phyloP scores from a whole-genome alignment of 441 rosid species.

The Biscutella laevigata region DNA sequence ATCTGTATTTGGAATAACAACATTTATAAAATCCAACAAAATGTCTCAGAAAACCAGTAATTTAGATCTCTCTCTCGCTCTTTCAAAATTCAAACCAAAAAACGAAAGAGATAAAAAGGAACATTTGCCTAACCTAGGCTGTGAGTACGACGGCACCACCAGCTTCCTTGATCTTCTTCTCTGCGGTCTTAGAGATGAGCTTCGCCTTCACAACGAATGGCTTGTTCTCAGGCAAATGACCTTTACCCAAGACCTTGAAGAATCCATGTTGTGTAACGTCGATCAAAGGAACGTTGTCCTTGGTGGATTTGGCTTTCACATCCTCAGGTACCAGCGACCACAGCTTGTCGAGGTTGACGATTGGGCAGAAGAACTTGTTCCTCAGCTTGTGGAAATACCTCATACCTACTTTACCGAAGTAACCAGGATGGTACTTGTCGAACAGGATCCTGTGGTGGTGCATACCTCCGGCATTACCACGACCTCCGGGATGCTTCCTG shows the following conservation, averaged over 20 bases:
- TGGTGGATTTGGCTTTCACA: constrained; percentile 46
- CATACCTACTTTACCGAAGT: constrained; percentile 85
- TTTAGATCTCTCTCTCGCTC: too few relatives aligned
- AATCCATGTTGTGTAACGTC: constrained; percentile 71
- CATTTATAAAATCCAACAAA: too few relatives aligned
- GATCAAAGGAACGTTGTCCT: constrained; percentile 55
- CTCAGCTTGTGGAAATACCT: constrained; percentile 83
- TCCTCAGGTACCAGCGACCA: constrained; percentile 72
- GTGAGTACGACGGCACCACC: constrained; percentile 75
- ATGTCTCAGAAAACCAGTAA: too few relatives aligned
- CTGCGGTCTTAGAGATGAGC: constrained; percentile 69
- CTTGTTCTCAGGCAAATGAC: constrained; percentile 56
- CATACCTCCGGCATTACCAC: constrained; percentile 88
- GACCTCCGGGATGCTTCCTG: constrained; percentile 81
- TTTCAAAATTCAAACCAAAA: too few relatives aligned
- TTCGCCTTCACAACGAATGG: constrained; percentile 71
- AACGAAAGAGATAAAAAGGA: too few relatives aligned
- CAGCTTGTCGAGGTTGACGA: constrained; percentile 73
- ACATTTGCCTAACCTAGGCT: constrained; percentile 41
- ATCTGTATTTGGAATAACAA: too few relatives aligned
- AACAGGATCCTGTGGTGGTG: constrained; percentile 85
- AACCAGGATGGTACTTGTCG: constrained; percentile 91
- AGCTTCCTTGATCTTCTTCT: constrained; percentile 80
- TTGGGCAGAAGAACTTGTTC: constrained; percentile 67
- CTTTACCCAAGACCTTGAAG: constrained; percentile 76